phyloP scores from a whole-genome alignment of 768 basidiomycete genomes.

The Tylopilus sp. region DNA sequence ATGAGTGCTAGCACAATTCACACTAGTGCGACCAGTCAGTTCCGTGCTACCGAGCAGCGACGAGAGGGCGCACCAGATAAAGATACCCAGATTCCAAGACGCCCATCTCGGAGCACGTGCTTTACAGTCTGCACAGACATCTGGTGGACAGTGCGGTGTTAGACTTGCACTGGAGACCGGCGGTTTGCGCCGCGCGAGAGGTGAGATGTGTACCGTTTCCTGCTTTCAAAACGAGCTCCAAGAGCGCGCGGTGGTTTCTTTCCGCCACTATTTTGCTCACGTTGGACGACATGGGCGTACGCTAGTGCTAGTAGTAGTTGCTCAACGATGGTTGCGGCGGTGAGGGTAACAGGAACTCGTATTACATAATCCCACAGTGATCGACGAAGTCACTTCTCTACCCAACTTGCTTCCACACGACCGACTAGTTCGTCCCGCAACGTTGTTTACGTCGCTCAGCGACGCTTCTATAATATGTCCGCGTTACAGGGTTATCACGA shows the following conservation, averaged over 20 bases:
- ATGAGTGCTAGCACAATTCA: slow-evolving; percentile 88
- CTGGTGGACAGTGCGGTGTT: slow-evolving; percentile 38
- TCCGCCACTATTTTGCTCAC: slow-evolving; percentile 61
- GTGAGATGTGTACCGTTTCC: slow-evolving; percentile 67
- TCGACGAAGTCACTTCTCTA: slow-evolving; percentile 3
- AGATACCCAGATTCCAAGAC: slow-evolving; percentile 83
- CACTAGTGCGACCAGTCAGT: slow-evolving; percentile 38
- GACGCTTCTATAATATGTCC: slow-evolving; percentile 14
- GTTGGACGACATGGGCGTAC: slow-evolving; percentile 26
- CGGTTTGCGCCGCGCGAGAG: not conserved
- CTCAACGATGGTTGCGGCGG: not conserved
- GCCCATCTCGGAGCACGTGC: slow-evolving; percentile 87
- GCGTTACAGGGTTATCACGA: slow-evolving; percentile 11
- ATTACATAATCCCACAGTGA: slow-evolving; percentile 19
- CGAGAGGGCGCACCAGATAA: slow-evolving; percentile 62
- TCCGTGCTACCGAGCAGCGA: not conserved
- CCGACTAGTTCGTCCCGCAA: not conserved
- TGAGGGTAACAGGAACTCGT: not conserved
- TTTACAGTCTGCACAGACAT: slow-evolving; percentile 90
- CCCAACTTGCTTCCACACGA: not conserved
- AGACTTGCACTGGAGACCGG: not conserved
- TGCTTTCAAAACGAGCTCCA: slow-evolving; percentile 66
- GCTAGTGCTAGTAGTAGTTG: not conserved
- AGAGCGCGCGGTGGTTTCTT: slow-evolving; percentile 59
- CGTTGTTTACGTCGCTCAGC: slow-evolving; percentile 13